These are phyloP conservation scores for Boletus rubroflammeus DNA, from an alignment of 768 basidiomycete genomes.

Conservation along the genomic window DNA sequence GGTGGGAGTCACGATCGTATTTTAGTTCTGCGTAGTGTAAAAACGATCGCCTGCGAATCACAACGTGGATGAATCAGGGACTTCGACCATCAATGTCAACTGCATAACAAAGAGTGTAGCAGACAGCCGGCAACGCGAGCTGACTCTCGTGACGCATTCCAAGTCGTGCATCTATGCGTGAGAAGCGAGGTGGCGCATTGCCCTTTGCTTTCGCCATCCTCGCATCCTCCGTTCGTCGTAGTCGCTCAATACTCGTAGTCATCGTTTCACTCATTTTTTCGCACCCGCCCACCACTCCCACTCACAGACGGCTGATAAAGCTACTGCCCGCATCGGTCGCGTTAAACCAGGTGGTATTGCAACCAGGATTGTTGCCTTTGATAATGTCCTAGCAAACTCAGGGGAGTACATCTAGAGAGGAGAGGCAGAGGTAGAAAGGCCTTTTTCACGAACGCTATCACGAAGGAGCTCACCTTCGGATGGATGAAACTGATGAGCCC, in stretches of 20 bases:
- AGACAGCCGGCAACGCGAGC: no score
- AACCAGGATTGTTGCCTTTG: slow-evolving; percentile 41
- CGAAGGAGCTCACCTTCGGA: not conserved
- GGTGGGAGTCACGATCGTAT: not conserved
- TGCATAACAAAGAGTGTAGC: no score
- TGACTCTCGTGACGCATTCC: no score
- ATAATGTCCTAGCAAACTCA: slow-evolving; percentile 28
- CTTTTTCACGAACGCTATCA: not conserved
- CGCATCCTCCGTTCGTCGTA: no score
- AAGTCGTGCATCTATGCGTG: no score
- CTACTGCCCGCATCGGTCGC: not conserved
- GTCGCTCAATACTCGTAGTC: no score
- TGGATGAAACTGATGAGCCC: not conserved
- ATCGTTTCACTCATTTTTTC: no score
- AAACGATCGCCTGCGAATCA: not conserved
- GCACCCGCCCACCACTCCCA: no score
- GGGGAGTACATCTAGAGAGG: not conserved
- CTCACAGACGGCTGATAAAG: no score
- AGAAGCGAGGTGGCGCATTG: no score
- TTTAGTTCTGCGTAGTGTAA: not conserved
- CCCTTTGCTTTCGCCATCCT: no score
- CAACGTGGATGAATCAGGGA: no score
- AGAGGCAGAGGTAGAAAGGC: not conserved
- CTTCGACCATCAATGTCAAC: not conserved
- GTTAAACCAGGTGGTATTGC: slow-evolving; percentile 37